These are phyloP conservation scores for Candida qinlingensis DNA, from an alignment of 805 yeast species.

Conservation along the genomic window DNA sequence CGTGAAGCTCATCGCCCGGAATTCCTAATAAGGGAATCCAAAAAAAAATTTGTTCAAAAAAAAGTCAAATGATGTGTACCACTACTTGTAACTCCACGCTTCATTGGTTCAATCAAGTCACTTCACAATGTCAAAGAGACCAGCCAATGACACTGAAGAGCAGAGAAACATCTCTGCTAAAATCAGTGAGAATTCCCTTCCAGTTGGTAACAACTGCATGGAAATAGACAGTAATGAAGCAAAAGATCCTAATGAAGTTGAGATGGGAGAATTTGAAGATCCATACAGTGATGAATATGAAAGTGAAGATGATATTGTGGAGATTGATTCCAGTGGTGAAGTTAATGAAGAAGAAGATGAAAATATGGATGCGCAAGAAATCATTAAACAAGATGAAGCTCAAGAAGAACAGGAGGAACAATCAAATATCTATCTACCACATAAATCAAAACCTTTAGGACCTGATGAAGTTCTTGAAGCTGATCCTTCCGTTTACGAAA, in stretches of 20 bases:
- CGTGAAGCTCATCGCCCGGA: constrained; percentile 2
- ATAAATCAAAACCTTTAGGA: constrained; percentile 82
- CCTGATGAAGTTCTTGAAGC: constrained; percentile 96
- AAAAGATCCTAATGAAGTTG: constrained; percentile 35
- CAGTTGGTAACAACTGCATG: constrained; percentile 15
- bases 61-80: too few relatives aligned
- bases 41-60: too few relatives aligned
- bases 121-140: constrained; percentile 24
- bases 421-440: constrained; percentile 72
- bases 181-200: constrained; percentile 11
- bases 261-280: constrained; percentile 84
- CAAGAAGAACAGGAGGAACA: constrained; percentile 34
- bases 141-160: constrained; percentile 15
- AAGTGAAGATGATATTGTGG: constrained; percentile 85
- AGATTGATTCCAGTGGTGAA: constrained; percentile 61
- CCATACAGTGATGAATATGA: constrained; percentile 89
- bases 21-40: background rate
- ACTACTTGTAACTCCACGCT: background rate
- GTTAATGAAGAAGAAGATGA: constrained; percentile 35
- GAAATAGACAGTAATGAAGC: constrained; percentile 24
- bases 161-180: constrained; percentile 24
- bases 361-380: constrained; percentile 30
- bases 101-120: background rate
- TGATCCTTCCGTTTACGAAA: constrained; percentile 92
- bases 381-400: constrained; percentile 31